Conservation (phyloP, 768 basidiomycete species). For the Mycena olivaceomarginata region DNA sequence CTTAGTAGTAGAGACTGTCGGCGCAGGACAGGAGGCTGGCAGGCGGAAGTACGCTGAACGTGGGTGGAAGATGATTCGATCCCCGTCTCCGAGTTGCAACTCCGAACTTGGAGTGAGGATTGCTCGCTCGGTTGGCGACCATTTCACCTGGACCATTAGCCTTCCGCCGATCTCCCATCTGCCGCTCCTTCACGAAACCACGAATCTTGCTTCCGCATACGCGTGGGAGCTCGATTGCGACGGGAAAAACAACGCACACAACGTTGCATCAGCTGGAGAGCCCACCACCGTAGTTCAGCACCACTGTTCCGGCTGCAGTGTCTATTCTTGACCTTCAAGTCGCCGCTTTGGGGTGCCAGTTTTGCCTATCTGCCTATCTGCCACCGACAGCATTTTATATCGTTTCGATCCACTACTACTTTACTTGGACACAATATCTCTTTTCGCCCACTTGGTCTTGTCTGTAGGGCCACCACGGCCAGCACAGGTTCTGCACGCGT, state of each 20-base stretch:
- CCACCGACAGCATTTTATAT: too few relatives aligned
- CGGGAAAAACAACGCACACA: not conserved
- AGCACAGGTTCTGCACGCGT: too few relatives aligned
- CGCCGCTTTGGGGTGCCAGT: too few relatives aligned
- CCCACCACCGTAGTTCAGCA: too few relatives aligned
- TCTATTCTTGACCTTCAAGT: too few relatives aligned
- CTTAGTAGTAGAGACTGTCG: constrained; percentile 37
- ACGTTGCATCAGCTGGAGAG: not conserved
- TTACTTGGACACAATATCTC: too few relatives aligned
- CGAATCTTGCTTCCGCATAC: not conserved
- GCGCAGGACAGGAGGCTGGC: constrained; percentile 30
- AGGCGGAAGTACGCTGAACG: constrained; percentile 58
- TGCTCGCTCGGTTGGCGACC: constrained; percentile 29
- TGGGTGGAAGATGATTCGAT: constrained; percentile 55
- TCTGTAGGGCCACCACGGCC: too few relatives aligned
- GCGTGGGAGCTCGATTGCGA: not conserved
- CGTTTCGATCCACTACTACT: too few relatives aligned
- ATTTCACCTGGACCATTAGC: constrained; percentile 25
- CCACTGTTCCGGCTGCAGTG: too few relatives aligned
- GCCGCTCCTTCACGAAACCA: not conserved
- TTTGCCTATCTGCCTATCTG: too few relatives aligned
- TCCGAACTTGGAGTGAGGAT: constrained; percentile 14
- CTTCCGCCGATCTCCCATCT: not conserved
- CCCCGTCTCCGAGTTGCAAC: not conserved
- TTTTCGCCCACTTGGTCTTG: too few relatives aligned